phyloP scores from a whole-genome alignment of 257 asterid species.

The Capsicum rhomboideum region DNA sequence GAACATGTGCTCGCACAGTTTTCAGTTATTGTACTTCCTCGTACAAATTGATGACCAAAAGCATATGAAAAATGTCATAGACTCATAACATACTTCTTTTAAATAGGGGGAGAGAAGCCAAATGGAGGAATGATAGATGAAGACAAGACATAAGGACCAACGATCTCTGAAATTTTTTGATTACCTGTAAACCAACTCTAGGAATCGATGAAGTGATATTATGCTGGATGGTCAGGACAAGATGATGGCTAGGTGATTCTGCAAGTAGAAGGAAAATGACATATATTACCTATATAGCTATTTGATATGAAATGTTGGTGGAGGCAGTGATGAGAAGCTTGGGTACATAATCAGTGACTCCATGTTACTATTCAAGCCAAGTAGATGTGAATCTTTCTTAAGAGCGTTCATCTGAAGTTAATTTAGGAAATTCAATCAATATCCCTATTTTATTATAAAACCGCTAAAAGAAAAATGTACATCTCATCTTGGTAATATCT shows the following conservation, averaged over 20 bases:
- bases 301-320: background rate
- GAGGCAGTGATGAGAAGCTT: background rate
- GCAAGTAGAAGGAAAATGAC: slow-evolving; percentile 17
- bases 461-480: background rate
- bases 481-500: background rate
- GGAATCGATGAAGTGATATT: slow-evolving; percentile 87
- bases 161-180: background rate
- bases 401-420: background rate
- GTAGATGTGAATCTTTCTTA: background rate
- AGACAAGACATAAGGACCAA: background rate
- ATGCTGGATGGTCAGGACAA: slow-evolving; percentile 60
- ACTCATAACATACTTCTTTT: background rate
- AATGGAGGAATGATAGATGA: background rate
- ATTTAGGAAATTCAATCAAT: background rate
- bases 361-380: background rate
- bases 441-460: background rate
- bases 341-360: background rate
- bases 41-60: background rate
- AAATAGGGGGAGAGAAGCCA: background rate
- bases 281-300: background rate
- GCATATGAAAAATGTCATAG: background rate
- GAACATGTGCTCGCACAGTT: background rate
- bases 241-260: slow-evolving; percentile 43
- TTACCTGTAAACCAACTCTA: slow-evolving; percentile 92
- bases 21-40: background rate